Conservation (phyloP, 495 filamentous ascomycete genomes). For the Aspergillus indologenus region DNA sequence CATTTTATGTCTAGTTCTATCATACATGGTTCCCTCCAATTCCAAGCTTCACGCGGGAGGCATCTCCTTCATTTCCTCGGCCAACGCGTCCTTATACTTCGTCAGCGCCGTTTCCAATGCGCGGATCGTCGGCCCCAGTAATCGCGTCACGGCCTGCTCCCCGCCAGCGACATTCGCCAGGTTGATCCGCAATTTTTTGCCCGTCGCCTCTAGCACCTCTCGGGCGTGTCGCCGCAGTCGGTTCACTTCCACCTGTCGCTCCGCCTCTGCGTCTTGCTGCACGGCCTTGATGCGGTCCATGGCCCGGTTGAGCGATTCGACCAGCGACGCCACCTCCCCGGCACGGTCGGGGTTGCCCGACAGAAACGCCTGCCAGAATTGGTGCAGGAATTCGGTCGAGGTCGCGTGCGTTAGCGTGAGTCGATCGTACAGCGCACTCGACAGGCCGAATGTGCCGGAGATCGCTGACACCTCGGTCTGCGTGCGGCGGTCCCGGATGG, state of each 20-base stretch:
- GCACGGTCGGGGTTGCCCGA: conserved; percentile 79
- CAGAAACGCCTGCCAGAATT: conserved; percentile 89
- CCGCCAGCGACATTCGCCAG: conserved; percentile 68
- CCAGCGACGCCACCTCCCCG: conserved; percentile 68
- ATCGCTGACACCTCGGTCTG: conserved; percentile 31
- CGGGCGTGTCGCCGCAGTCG: conserved; percentile 63
- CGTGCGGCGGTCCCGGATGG: conserved; percentile 41
- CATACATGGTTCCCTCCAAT: conserved; percentile 9
- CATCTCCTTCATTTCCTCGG: conserved; percentile 51
- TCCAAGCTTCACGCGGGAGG: conserved; percentile 10
- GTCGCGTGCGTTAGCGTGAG: conserved; percentile 86
- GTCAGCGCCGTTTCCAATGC: conserved; percentile 62
- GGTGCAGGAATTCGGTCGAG: conserved; percentile 88
- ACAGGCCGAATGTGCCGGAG: conserved; percentile 59
- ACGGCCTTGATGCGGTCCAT: conserved; percentile 80
- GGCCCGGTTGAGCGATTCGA: conserved; percentile 72
- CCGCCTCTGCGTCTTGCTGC: conserved; percentile 72
- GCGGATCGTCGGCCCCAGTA: conserved; percentile 67
- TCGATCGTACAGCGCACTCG: conserved; percentile 62
- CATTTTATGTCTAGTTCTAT: conserved; percentile 13
- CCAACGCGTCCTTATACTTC: conserved; percentile 62
- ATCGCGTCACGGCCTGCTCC: conserved; percentile 65
- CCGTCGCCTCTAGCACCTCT: conserved; percentile 64
- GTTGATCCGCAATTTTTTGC: conserved; percentile 64
- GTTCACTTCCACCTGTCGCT: conserved; percentile 56